phyloP scores from a whole-genome alignment of 768 basidiomycete species.

The Coprinopsis cinerea region DNA sequence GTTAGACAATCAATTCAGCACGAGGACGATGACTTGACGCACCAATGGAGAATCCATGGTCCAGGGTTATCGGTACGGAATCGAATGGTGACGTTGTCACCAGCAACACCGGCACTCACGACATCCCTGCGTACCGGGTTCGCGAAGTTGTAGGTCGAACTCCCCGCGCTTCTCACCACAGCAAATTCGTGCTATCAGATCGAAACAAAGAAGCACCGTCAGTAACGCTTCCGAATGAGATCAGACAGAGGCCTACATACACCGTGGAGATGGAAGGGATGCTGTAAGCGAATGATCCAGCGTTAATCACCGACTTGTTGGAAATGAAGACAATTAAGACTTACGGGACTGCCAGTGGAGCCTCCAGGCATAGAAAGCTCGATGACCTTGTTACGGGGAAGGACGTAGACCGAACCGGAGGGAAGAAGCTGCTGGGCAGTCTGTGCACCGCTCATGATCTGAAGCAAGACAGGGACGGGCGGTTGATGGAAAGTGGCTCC shows the following conservation, averaged over 20 bases:
- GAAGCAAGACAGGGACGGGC: slow-evolving; percentile 33
- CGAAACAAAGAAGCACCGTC: not conserved
- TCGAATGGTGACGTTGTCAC: slow-evolving; percentile 40
- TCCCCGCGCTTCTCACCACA: slow-evolving; percentile 32
- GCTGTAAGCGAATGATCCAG: slow-evolving; percentile 15
- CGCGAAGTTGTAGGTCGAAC: slow-evolving; percentile 28
- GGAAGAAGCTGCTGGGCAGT: slow-evolving; percentile 29
- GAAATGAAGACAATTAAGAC: slow-evolving; percentile 8
- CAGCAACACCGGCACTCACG: slow-evolving; percentile 24
- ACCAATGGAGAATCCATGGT: slow-evolving; percentile 41
- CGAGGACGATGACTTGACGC: slow-evolving; percentile 6
- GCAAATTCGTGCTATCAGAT: slow-evolving; percentile 28
- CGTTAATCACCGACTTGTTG: not conserved
- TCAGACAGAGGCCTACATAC: slow-evolving; percentile 17
- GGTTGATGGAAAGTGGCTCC: slow-evolving; percentile 30
- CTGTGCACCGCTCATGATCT: slow-evolving; percentile 19
- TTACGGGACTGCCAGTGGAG: slow-evolving; percentile 27
- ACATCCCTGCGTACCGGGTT: slow-evolving; percentile 55
- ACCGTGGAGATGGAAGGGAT: slow-evolving; percentile 35
- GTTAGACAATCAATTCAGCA: not conserved
- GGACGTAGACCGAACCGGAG: slow-evolving; percentile 34
- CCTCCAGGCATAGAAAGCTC: slow-evolving; percentile 43
- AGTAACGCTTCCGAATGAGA: not conserved
- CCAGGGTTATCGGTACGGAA: slow-evolving; percentile 60
- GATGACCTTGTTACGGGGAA: slow-evolving; percentile 39